Base-by-base conservation (phyloP, 2,329 filamentous ascomycete genomes). In the Capronia epimyces region DNA sequence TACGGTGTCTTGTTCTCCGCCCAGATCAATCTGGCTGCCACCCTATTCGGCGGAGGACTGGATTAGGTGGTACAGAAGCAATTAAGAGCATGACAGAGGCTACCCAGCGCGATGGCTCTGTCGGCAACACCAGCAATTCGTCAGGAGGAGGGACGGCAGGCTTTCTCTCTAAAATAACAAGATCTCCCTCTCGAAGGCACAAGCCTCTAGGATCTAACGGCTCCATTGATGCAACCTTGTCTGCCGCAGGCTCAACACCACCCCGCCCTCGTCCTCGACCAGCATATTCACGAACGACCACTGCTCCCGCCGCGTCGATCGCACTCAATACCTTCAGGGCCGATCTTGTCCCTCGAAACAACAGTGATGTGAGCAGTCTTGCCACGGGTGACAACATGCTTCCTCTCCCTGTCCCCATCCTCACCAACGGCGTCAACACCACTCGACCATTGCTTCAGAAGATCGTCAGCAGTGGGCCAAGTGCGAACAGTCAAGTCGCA, bases 141-240 rank as follows among this genome's bases (percentile, higher is more conserved):
- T 56, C 53, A 56, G 51, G 45, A 47, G 52, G 46, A 46, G 46
- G 43, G 43, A 43, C 50, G 25, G 25, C 46, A 9, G 53, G 51
- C 32, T 58, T 61, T 32, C 52, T 62, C 29, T 57, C 58, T 39
- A 62, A 62, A 44, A 56, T 62, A 21, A 55, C 53, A 12, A 55
- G 58, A 52, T 60, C 59, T 3, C 59, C 59, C 40, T 58, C 56
- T 32, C 51, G 54, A 37, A 50, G 52, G 39, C 59, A 61, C 51
- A 58, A 55, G 41, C 52, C 59, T 37, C 52, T 56, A 20, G 53
- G 53, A 46, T 56, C 53, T 15, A 56, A 53, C 49, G 48, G 25
- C 13, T 59, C 57, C 31, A 49, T 59, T 18, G 57, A 59, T 52
- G 49, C 49, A 15, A 49, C 50, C 22, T 43, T 56, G 22, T 48